Percentiles rank a stretch among this genome's conserved stretches.
Conservation (phyloP, 2,329 filamentous ascomycete species). For the Stagonosporopsis vannaccii region DNA sequence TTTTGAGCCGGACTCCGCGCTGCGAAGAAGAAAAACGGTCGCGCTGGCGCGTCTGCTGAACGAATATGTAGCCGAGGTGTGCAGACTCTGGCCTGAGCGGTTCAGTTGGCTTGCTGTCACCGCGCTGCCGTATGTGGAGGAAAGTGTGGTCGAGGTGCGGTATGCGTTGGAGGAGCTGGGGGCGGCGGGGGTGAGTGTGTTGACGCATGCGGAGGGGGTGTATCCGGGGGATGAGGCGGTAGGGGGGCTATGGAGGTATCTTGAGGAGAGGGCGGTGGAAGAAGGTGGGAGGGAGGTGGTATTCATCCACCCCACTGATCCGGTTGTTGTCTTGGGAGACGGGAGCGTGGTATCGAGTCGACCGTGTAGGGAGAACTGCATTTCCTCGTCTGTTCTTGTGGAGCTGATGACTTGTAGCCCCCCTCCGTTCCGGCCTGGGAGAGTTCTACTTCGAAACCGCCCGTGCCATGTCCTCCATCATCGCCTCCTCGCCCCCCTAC, state of each 20-base stretch:
- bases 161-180: slow-evolving; percentile 42
- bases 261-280: slow-evolving; percentile 25
- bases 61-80: slow-evolving; percentile 38
- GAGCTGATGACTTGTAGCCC: slow-evolving; percentile 26
- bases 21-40: slow-evolving; percentile 33
- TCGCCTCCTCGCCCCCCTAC: slow-evolving; percentile 24
- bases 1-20: slow-evolving; percentile 12
- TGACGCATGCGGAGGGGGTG: slow-evolving; percentile 46
- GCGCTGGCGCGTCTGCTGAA: slow-evolving; percentile 48
- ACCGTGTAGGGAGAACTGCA: slow-evolving; percentile 35
- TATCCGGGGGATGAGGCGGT: slow-evolving; percentile 43
- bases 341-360: slow-evolving; percentile 36
- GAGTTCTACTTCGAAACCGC: slow-evolving; percentile 51
- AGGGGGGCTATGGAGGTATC: slow-evolving; percentile 35
- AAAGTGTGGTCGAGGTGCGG: slow-evolving; percentile 36
- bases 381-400: neutral
- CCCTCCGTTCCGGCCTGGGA: slow-evolving; percentile 43
- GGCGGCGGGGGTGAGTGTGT: slow-evolving; percentile 41
- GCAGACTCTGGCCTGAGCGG: slow-evolving; percentile 31
- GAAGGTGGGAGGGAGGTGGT: slow-evolving; percentile 35
- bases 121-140: slow-evolving; percentile 42
- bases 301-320: slow-evolving; percentile 48
- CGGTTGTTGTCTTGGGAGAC: slow-evolving; percentile 38
- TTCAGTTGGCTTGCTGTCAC: slow-evolving; percentile 41
- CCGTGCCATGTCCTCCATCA: slow-evolving; percentile 45